These are phyloP conservation scores for Calycina marina DNA, from an alignment of 2,329 filamentous ascomycete species.

Conservation along the genomic window DNA sequence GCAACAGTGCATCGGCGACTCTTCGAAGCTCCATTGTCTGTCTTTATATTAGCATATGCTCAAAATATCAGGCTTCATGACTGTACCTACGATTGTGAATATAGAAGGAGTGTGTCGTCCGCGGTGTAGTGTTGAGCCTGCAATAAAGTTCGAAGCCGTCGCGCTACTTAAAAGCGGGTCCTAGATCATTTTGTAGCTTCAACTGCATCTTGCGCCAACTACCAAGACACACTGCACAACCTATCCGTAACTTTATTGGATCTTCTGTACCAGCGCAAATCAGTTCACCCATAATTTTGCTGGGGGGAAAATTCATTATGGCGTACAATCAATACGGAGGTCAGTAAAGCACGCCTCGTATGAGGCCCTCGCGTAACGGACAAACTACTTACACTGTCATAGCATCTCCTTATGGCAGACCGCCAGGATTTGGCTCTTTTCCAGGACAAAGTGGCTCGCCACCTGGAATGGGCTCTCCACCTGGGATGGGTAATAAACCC, in stretches of 20 bases:
- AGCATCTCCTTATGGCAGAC: constrained; percentile 46
- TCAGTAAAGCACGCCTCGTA: constrained; percentile 7
- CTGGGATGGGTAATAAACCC: constrained; percentile 58
- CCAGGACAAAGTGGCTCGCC: constrained; percentile 40
- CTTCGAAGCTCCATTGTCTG: constrained; percentile 23
- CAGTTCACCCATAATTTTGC: background rate
- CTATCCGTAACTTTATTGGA: background rate
- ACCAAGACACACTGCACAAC: constrained; percentile 1
- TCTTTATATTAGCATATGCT: constrained; percentile 5
- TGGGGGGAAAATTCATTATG: constrained; percentile 12
- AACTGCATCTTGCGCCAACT: constrained; percentile 3
- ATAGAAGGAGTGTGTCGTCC: constrained; percentile 1
- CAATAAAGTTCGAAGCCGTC: background rate
- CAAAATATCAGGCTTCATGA: constrained; percentile 5
- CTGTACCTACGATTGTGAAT: constrained; percentile 10
- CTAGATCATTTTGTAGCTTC: background rate
- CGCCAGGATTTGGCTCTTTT: constrained; percentile 59
- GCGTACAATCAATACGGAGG: constrained; percentile 24
- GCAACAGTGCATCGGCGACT: constrained; percentile 19
- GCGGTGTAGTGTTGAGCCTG: constrained; percentile 11
- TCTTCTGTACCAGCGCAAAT: background rate
- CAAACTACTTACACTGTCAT: too few species aligned
- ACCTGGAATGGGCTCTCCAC: constrained; percentile 62
- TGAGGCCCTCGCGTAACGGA: constrained; percentile 7
- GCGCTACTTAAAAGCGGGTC: background rate